Conservation (phyloP, 148 eudicot genomes). For the Nepenthes gracilis region DNA sequence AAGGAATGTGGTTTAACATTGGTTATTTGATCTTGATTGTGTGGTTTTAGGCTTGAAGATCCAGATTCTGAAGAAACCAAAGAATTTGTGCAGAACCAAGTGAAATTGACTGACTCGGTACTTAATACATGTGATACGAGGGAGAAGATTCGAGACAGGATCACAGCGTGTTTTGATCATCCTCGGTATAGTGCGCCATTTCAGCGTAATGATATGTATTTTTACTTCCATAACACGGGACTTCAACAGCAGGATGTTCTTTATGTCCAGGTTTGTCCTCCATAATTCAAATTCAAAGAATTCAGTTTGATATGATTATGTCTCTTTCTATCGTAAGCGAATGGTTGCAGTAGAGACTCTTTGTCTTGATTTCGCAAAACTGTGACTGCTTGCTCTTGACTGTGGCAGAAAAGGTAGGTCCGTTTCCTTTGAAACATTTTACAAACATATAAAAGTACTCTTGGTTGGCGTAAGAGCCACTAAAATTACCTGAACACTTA, state of each 20-base stretch:
- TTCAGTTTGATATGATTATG: neutral
- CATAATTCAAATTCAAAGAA: slow-evolving; percentile 16
- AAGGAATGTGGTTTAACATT: no score
- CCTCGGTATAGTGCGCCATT: slow-evolving; percentile 66
- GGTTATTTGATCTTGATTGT: no score
- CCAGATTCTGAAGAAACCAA: slow-evolving; percentile 75
- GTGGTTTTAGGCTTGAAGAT: slow-evolving; percentile 62
- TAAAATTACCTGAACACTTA: no score
- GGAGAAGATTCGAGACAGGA: slow-evolving; percentile 42
- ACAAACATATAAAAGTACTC: no score
- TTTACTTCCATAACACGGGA: slow-evolving; percentile 79
- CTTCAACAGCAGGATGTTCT: slow-evolving; percentile 70
- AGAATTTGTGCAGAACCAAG: slow-evolving; percentile 65
- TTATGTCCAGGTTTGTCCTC: slow-evolving; percentile 50
- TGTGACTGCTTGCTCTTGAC: no score
- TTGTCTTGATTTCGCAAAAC: no score
- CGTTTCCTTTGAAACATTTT: no score
- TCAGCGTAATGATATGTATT: slow-evolving; percentile 51
- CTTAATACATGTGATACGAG: slow-evolving; percentile 60
- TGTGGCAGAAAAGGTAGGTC: no score
- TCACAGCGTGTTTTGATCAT: slow-evolving; percentile 50
- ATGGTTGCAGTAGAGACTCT: no score
- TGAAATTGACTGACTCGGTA: slow-evolving; percentile 52
- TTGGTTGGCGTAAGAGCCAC: no score
- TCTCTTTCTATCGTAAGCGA: no score